Evolutionary conservation across 495 filamentous ascomycete genomes (phyloP), one percentile per base, ranked within the genome.

Genomic region (Daldinia caldariorum): DNA sequence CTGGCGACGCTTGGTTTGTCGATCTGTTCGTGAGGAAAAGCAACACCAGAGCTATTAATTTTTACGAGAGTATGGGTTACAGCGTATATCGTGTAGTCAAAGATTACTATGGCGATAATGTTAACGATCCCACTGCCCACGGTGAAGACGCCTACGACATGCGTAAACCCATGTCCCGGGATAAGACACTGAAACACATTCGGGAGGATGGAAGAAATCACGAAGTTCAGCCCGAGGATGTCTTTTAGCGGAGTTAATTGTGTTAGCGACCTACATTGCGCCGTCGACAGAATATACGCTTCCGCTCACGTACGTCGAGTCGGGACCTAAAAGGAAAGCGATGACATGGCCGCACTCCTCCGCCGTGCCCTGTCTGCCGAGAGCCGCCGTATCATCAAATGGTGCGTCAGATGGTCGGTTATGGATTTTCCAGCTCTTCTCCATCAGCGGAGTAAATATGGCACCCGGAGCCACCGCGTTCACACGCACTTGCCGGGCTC

Each of bases 141-240:
- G 89, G 88, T 32, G 93, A 94, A 73, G 94, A 97, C 83, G 95
- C 95, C 13, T 97, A 91, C 78, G 87, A 99, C 78, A 99, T 99
- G 95, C 89, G 95, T 55, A 98, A 98, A 74, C 89, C 92, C 51
- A 88, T 94, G 79, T 91, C 85, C 79, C 85, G 94, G 66, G 95
- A 99, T 80, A 91, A 90, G 78, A 86, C 89, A 41, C 79, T 84
- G 53, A 84, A 91, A 78, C 90, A 94, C 80, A 84, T 97, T 14
- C 85, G 95, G 63, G 86, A 92, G 60, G 88, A 97, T 69, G 95
- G 95, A 26, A 91, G 96, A 81, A 84, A 90, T 56, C 88, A 91
- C 79, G 84, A 82, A 37, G 92, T 99, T n/a, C 82, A 85, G 29
- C 94, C 95, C 6, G 86, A 89, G 45, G 91, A 97, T 79, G 92